Conservation (phyloP, 2,329 filamentous ascomycete species). For the Rhytidhysteron rufulum region DNA sequence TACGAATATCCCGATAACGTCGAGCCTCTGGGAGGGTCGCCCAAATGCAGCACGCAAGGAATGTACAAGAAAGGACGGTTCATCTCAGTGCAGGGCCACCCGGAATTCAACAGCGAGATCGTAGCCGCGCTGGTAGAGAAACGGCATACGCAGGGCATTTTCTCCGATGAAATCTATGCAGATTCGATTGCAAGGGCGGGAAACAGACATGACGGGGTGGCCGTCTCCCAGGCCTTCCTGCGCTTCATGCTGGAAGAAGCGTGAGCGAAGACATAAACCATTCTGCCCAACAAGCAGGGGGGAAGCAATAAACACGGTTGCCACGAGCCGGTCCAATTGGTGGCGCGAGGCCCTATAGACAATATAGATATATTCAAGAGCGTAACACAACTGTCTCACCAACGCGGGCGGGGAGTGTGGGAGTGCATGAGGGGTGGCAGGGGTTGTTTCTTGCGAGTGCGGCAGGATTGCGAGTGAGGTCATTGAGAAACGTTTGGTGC, state of each 20-base stretch:
- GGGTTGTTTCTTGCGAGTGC: too few relatives aligned
- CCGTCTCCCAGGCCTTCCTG: conserved; percentile 69
- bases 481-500: too few relatives aligned
- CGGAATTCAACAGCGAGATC: conserved; percentile 73
- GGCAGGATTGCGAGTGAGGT: too few relatives aligned
- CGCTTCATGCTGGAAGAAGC: conserved; percentile 64
- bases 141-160: conserved; percentile 64
- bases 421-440: too few relatives aligned
- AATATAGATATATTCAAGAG: too few relatives aligned
- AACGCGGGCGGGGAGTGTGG: too few relatives aligned
- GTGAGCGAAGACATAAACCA: conserved; percentile 11
- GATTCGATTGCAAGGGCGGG: conserved; percentile 65
- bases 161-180: conserved; percentile 64
- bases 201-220: conserved; percentile 73
- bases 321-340: too few relatives aligned
- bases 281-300: too few relatives aligned
- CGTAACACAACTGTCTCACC: too few relatives aligned
- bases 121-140: conserved; percentile 63
- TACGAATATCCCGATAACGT: conserved; percentile 59
- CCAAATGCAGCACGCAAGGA: conserved; percentile 69
- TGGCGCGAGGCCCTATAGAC: too few relatives aligned
- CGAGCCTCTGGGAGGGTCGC: conserved; percentile 61
- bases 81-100: conserved; percentile 81
- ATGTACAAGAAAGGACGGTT: conserved; percentile 66
- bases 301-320: too few relatives aligned